Percentiles rank a stretch among this genome's conserved stretches.
Conservation (phyloP, 441 rosid species). For the Cnidoscolus chayamansa region DNA sequence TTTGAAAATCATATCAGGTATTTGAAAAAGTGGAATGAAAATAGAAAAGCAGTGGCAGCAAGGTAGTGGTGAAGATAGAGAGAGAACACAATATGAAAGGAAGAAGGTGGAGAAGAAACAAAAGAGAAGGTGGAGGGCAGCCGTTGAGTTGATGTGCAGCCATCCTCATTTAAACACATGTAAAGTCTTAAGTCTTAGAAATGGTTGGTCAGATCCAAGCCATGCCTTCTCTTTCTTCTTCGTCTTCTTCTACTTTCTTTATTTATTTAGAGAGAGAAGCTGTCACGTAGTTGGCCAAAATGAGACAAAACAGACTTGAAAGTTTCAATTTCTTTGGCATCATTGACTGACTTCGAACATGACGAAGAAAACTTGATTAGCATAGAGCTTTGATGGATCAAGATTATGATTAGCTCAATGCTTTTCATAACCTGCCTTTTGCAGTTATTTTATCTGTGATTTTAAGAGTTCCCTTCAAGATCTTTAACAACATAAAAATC, state of each 20-base stretch:
- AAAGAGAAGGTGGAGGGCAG: too few species aligned
- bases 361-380: too few species aligned
- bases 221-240: not conserved
- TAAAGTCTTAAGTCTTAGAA: not conserved
- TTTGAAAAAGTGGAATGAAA: too few species aligned
- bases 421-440: not conserved
- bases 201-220: conserved; percentile 4
- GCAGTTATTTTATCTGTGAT: not conserved
- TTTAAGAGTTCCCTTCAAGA: not conserved
- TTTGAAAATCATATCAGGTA: too few species aligned
- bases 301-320: not conserved
- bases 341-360: too few species aligned
- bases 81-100: too few species aligned
- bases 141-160: not conserved
- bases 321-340: not conserved
- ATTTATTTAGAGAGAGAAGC: not conserved
- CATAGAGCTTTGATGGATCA: too few species aligned
- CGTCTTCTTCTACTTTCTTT: too few species aligned
- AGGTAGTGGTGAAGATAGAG: too few species aligned
- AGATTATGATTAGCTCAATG: too few species aligned
- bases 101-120: too few species aligned
- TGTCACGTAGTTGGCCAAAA: conserved; percentile 5
- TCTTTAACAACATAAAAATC: not conserved
- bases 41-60: too few species aligned
- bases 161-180: conserved; percentile 2